Evolutionary conservation across 2,329 filamentous ascomycete genomes (phyloP), one percentile per base, ranked within the genome.

Genomic region (Balansia obtecta): DNA sequence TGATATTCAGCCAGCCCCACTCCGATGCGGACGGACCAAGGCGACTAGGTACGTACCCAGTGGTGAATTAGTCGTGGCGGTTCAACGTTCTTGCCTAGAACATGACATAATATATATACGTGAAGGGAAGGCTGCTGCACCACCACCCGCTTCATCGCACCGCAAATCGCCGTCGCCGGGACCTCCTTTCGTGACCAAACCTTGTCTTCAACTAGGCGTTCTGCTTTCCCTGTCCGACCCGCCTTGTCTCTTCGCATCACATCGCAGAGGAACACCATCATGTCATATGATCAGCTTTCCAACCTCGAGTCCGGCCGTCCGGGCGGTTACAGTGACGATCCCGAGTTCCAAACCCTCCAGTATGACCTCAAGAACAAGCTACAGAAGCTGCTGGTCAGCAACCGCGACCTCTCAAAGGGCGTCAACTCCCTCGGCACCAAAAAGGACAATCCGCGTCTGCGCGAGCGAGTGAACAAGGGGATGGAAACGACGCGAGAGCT

Each of bases 251-350:
- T 8, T 47, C 45, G 37, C 32, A 34, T 27, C 10, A 3, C 22
- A 38, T 47, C 20, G 27, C 20, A 43, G 44, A 32, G 34, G 45
- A 13, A 12, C 32, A 41, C 40, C 46, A 45, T 13, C 55, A 97
- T 97, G 91, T 95, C 91, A 16, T 97, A 93, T 71, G 86, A 95
- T 65, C 86, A 88, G 59, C 78, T 93, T 55, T 86, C 86, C 51
- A 85, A 80, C 54, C 76, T 96, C 58, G 91, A 97, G 73, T 82
- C 90, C 57, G 75, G 86, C 55, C 79, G 82, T 56, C 74, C 80
- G 53, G 82, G 85, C 65, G 85, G 86, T 63, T 98, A 95, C 71
- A 76, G 79, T 63, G 93, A 98, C 70, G 88, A 97, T 65, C 93
- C 93, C 48, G 89, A 89, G 56, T 98, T 97, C 75, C 80, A 88